phyloP scores from a whole-genome alignment of 352 stramenopile species.

The Phytophthora chlamydospora region DNA sequence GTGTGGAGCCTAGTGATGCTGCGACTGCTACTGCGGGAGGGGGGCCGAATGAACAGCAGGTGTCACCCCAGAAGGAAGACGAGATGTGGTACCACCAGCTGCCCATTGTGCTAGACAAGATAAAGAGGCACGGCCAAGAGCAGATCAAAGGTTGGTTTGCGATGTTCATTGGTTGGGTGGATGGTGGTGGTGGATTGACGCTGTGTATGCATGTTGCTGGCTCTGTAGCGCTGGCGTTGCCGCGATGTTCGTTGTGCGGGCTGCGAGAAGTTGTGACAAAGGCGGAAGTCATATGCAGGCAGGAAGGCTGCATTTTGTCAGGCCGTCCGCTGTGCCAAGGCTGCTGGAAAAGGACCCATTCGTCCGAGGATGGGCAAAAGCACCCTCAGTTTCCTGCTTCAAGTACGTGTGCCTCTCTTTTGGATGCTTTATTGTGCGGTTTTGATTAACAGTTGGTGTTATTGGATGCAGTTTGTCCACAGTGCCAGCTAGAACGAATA shows the following conservation, averaged over 20 bases:
- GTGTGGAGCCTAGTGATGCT: background rate
- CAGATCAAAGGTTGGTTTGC: slow-evolving; percentile 32
- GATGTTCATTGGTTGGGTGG: background rate
- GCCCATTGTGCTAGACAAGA: slow-evolving; percentile 34
- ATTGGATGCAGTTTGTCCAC: slow-evolving; percentile 54
- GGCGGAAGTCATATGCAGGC: slow-evolving; percentile 31
- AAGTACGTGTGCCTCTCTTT: slow-evolving; percentile 31
- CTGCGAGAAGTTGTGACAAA: slow-evolving; percentile 6
- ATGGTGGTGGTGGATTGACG: background rate
- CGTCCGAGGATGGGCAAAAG: slow-evolving; percentile 11
- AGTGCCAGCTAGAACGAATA: slow-evolving; percentile 56
- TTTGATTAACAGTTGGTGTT: background rate
- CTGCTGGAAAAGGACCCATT: slow-evolving; percentile 35
- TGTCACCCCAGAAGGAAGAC: background rate
- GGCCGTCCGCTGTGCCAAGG: slow-evolving; percentile 20
- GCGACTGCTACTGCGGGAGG: too few species aligned
- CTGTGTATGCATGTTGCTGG: background rate
- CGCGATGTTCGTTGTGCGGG: slow-evolving; percentile 31
- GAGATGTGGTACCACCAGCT: slow-evolving; percentile 46
- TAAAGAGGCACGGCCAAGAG: slow-evolving; percentile 31
- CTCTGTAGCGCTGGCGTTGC: slow-evolving; percentile 31
- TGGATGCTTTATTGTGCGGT: background rate
- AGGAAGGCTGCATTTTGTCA: slow-evolving; percentile 24
- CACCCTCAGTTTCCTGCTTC: slow-evolving; percentile 32
- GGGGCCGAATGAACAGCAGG: background rate